Evolutionary conservation across 1,284 basidiomycete genomes (phyloP).

Genomic region (Microbotryomycetes sp.): DNA sequence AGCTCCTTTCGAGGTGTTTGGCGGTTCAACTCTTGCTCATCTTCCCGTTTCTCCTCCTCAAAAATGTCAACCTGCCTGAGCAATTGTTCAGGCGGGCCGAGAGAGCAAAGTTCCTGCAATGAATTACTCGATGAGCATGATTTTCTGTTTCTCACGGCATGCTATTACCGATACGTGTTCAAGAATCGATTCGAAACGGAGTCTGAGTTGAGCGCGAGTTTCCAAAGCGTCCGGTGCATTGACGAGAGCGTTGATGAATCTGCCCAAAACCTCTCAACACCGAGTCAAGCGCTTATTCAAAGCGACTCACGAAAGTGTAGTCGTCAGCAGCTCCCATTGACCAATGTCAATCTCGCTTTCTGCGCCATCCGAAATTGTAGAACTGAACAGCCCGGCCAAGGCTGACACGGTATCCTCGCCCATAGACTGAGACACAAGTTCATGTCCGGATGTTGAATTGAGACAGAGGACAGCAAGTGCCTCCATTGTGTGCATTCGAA

Average conservation of each 20-base stretch:
- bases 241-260: slow-evolving; percentile 67
- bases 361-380: slow-evolving; percentile 50
- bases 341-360: slow-evolving; percentile 36
- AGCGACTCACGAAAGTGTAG: slow-evolving; percentile 53
- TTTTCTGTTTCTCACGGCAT: background rate
- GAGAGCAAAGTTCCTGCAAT: slow-evolving; percentile 59
- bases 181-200: too few species aligned
- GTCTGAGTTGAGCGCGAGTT: slow-evolving; percentile 65
- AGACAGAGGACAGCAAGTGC: slow-evolving; percentile 75
- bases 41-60: slow-evolving; percentile 78
- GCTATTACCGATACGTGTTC: background rate
- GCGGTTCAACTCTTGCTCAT: slow-evolving; percentile 69
- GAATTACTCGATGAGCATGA: background rate
- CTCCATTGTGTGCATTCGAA: slow-evolving; percentile 65
- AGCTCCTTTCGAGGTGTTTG: background rate
- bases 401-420: slow-evolving; percentile 61
- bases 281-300: background rate
- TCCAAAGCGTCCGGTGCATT: slow-evolving; percentile 70
- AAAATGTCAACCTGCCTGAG: slow-evolving; percentile 71
- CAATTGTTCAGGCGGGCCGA: slow-evolving; percentile 64
- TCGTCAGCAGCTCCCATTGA: slow-evolving; percentile 71
- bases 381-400: slow-evolving; percentile 72
- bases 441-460: too few species aligned
- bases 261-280: background rate
- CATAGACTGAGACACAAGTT: too few species aligned